Conservation (phyloP, 371 early-diverging fungal species). For the Lichtheimia ornata region DNA sequence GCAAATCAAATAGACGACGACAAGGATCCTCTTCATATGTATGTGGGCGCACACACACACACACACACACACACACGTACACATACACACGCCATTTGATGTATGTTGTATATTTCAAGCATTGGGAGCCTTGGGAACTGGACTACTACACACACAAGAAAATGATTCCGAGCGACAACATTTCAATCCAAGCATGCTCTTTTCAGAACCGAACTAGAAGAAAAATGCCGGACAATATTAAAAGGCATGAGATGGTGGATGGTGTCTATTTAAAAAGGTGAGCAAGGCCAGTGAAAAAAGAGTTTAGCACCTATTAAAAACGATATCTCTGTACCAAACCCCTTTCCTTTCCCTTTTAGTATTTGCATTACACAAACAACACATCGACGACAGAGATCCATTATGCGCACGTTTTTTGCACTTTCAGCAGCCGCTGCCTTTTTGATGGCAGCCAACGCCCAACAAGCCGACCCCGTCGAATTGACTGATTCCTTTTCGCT, state of each 20-base stretch:
- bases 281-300: too few species aligned
- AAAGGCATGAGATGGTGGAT: neutral
- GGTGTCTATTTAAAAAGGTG: too few species aligned
- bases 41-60: too few species aligned
- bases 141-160: too few species aligned
- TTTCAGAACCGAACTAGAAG: slow-evolving; percentile 8
- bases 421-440: slow-evolving; percentile 18
- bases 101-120: too few species aligned
- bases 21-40: too few species aligned
- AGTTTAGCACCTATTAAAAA: too few species aligned
- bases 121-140: too few species aligned
- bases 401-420: slow-evolving; percentile 24
- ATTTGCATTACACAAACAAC: slow-evolving; percentile 1
- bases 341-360: neutral
- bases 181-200: slow-evolving; percentile 5
- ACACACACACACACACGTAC: too few species aligned
- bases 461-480: slow-evolving; percentile 5
- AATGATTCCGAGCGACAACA: neutral
- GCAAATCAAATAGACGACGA: too few species aligned
- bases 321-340: neutral
- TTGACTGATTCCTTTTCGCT: slow-evolving; percentile 23
- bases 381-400: neutral
- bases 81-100: too few species aligned
- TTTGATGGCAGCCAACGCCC: slow-evolving; percentile 5
- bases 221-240: slow-evolving; percentile 11